Evolutionary conservation across 805 yeast genomes (phyloP).

Genomic region (Isabelozyma gotoi): DNA sequence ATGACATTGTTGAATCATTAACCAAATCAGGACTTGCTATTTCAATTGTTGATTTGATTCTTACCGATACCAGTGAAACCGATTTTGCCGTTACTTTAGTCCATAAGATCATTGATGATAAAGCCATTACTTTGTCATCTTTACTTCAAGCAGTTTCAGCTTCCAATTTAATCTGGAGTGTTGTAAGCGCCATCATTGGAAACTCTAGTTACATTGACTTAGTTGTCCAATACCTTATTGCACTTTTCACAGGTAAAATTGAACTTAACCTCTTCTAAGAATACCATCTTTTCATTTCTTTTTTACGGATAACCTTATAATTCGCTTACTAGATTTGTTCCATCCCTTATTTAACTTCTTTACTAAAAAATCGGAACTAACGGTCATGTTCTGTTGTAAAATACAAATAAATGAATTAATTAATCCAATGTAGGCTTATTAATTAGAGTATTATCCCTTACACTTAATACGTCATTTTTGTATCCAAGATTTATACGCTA

Average conservation of each 20-base stretch:
- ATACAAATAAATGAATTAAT: too few species aligned
- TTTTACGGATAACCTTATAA: background rate
- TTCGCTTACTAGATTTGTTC: background rate
- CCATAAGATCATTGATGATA: constrained; percentile 15
- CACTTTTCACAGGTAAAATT: constrained; percentile 1
- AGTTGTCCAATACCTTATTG: background rate
- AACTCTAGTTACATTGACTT: background rate
- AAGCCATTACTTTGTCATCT: constrained; percentile 14
- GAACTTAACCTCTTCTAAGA: background rate
- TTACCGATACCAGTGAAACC: constrained; percentile 19
- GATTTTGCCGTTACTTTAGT: constrained; percentile 25
- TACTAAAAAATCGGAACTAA: background rate
- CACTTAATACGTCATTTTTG: too few species aligned
- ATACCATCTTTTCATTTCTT: background rate
- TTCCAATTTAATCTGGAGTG: background rate
- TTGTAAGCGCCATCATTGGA: background rate
- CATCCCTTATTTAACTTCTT: background rate
- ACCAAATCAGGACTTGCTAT: constrained; percentile 27
- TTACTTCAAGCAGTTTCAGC: background rate
- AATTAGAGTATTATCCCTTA: too few species aligned
- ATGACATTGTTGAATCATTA: constrained; percentile 25
- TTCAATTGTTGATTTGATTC: constrained; percentile 21
- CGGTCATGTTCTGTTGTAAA: background rate
- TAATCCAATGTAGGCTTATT: too few species aligned
- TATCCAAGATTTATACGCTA: too few species aligned